phyloP scores from a whole-genome alignment of 345 rosid species.

The Sisymbrium irio region DNA sequence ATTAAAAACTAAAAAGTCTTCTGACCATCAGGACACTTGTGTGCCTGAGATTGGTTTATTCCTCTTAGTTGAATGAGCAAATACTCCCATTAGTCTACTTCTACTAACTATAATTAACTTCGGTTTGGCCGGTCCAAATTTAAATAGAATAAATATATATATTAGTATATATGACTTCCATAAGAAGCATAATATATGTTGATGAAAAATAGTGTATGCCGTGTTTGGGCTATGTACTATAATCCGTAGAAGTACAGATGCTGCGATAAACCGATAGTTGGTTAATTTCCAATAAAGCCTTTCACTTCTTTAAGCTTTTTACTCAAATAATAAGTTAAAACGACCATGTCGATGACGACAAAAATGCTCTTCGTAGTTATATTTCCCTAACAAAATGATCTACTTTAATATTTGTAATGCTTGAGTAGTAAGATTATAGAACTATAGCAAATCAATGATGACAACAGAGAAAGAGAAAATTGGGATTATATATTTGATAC shows the following conservation, averaged over 20 bases:
- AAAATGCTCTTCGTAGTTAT: background rate
- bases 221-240: background rate
- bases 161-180: background rate
- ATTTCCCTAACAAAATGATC: background rate
- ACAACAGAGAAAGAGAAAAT: background rate
- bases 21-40: slow-evolving; percentile 16
- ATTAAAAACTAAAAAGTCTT: slow-evolving; percentile 22
- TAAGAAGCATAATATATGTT: background rate
- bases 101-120: slow-evolving; percentile 16
- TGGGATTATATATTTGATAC: background rate
- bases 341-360: background rate
- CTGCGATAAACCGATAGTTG: background rate
- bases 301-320: background rate
- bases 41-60: background rate
- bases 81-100: slow-evolving; percentile 26
- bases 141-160: background rate
- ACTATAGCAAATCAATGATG: background rate
- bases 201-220: background rate
- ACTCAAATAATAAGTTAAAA: background rate
- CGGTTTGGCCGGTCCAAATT: slow-evolving; percentile 24
- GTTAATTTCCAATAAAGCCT: background rate
- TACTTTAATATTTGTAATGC: background rate
- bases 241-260: background rate
- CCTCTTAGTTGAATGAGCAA: slow-evolving; percentile 24
- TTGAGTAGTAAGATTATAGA: background rate